Conservation (phyloP, 345 rosid species). For the Hevea brasiliensis region DNA sequence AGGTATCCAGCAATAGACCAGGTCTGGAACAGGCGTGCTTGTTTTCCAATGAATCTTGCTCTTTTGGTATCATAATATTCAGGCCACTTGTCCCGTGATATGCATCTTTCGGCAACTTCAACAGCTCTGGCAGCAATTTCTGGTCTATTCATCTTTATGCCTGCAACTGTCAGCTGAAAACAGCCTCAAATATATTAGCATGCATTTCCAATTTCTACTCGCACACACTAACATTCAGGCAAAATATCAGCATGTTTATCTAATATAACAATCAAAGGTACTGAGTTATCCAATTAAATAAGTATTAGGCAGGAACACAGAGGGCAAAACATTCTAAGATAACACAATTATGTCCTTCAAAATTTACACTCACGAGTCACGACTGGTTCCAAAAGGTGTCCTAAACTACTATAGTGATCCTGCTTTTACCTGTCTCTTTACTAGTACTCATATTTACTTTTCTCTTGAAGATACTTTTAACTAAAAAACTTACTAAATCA, state of each 20-base stretch:
- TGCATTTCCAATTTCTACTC: not conserved
- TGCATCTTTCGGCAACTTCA: conserved; percentile 40
- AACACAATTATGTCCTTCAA: not conserved
- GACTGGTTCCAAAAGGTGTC: not conserved
- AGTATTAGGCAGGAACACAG: not conserved
- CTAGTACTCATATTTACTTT: not conserved
- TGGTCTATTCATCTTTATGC: conserved; percentile 53
- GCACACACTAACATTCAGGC: not conserved
- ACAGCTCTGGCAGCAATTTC: conserved; percentile 49
- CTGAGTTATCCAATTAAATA: not conserved
- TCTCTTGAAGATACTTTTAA: not conserved
- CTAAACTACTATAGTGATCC: not conserved
- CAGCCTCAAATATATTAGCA: conserved; percentile 7
- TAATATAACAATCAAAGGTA: not conserved
- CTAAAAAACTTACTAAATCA: not conserved
- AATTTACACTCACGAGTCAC: not conserved
- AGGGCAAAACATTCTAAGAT: not conserved
- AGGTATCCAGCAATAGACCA: conserved; percentile 60
- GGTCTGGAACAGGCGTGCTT: conserved; percentile 46
- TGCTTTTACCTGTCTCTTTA: not conserved
- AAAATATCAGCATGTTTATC: not conserved
- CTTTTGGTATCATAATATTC: conserved; percentile 56
- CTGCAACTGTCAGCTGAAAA: conserved; percentile 52
- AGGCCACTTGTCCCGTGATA: conserved; percentile 52
- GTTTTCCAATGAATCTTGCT: conserved; percentile 51